Base-by-base conservation (phyloP, 495 filamentous ascomycete species). In the Lichenothelia convexa region DNA sequence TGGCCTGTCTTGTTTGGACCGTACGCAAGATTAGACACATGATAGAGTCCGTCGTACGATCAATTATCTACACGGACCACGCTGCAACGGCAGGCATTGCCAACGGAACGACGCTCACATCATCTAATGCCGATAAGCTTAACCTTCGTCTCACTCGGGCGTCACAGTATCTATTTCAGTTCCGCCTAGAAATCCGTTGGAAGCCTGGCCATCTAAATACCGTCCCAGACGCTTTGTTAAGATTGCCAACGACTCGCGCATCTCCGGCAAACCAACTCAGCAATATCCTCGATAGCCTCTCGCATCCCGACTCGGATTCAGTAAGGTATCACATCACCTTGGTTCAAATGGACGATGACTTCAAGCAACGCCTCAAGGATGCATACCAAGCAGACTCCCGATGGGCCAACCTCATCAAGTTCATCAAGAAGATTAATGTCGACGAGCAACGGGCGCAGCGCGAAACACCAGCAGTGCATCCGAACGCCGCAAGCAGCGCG, bases 51-150 rank as follows among this genome's bases (percentile, higher is more conserved):
- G 19, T 11, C 9, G 4, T 6, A 32, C 12, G 34, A n/a, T 6
- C 27, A 18, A 16, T 12, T 39, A 35, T 19, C n/a, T 39, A 19
- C 13, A 39, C 20, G 24, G 26, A 39, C 18, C 17, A 39, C 22
- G 18, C 30, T n/a, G 18, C 20, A 4, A 11, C 24, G 16, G 21
- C 18, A 13, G 17, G 18, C 20, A 39, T 39, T 34, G 16, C 19
- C 5, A 19, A 34, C 7, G n/a, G n/a, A n/a, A n/a, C n/a, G n/a
- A n/a, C n/a, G n/a, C n/a, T 34, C 32, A 20, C n/a, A 12, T 18
- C 21, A 32, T 16, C 20, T 39, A 8, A 39, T 34, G n/a, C 32
- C 11, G 30, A 39, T 32, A 39, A 39, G 27, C n/a, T 39, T 3
- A 39, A 39, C 24, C 18, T 39, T 17, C 5, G 18, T 3, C 27